Evolutionary conservation across 768 basidiomycete species (phyloP).

Genomic region (Boletus barrowsii): DNA sequence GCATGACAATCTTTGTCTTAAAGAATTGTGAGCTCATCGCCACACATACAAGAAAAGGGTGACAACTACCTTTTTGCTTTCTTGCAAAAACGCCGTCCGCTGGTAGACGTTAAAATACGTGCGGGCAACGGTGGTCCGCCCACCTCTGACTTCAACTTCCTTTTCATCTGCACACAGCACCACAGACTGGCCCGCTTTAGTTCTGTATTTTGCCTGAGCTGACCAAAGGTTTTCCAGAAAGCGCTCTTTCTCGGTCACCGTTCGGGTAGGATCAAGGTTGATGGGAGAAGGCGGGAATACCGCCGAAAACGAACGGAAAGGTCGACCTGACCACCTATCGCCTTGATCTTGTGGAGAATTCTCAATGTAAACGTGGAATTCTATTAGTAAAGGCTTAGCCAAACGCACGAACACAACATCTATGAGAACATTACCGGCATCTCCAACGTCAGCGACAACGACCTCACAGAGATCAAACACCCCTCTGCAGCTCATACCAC

Average conservation of each 20-base stretch:
- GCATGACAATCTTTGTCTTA: constrained; percentile 85
- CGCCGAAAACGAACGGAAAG: constrained; percentile 75
- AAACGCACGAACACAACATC: not conserved
- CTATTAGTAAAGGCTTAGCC: constrained; percentile 39
- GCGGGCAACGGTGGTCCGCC: constrained; percentile 62
- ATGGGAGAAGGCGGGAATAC: constrained; percentile 71
- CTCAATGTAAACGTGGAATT: constrained; percentile 84
- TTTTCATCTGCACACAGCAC: constrained; percentile 67
- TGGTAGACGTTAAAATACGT: constrained; percentile 92
- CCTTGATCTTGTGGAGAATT: constrained; percentile 76
- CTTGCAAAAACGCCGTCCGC: constrained; percentile 72
- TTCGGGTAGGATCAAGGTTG: constrained; percentile 62
- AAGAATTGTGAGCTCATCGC: constrained; percentile 6
- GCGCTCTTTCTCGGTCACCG: constrained; percentile 66
- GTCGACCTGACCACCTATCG: constrained; percentile 85
- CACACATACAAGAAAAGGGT: not conserved
- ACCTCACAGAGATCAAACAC: constrained; percentile 83
- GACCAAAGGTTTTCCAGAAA: constrained; percentile 91
- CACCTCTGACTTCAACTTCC: constrained; percentile 68
- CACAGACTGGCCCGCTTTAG: constrained; percentile 69
- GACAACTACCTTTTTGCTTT: constrained; percentile 67
- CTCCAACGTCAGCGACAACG: constrained; percentile 81
- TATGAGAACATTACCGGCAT: constrained; percentile 56
- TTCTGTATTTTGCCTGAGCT: constrained; percentile 77
- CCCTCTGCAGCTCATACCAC: constrained; percentile 79